phyloP scores from a whole-genome alignment of 331 rosid species.

The Cydonia oblonga region DNA sequence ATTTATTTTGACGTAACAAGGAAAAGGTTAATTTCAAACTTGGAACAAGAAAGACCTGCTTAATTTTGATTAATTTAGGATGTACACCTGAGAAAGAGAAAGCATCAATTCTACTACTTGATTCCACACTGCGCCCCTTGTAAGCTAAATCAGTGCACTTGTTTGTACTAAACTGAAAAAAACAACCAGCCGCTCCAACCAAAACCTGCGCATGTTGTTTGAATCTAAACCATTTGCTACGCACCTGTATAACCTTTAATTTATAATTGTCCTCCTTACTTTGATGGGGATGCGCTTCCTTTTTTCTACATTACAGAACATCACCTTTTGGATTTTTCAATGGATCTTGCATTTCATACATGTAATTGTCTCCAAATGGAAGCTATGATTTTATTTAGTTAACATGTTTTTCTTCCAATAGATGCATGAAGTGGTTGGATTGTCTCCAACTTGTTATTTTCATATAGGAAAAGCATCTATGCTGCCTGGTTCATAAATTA shows the following conservation, averaged over 20 bases:
- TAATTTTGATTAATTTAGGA: background rate
- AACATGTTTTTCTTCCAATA: background rate
- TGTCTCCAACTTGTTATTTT: background rate
- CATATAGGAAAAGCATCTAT: background rate
- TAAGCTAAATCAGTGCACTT: background rate
- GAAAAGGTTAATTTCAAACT: background rate
- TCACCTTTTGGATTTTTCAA: background rate
- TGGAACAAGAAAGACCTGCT: background rate
- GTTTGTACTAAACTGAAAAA: background rate
- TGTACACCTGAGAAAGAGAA: background rate
- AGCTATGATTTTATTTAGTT: background rate
- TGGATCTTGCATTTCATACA: background rate
- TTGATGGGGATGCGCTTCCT: background rate
- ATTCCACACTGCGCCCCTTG: background rate
- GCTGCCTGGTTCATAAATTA: background rate
- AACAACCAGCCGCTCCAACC: background rate
- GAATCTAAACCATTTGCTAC: conserved; percentile 7
- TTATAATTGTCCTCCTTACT: background rate
- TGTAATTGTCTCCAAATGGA: background rate
- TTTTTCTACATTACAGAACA: background rate
- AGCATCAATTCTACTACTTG: background rate
- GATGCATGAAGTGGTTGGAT: background rate
- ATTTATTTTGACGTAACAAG: background rate
- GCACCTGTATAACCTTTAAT: background rate
- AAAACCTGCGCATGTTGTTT: background rate